These are phyloP conservation scores for Heimioporus sp. DNA, from an alignment of 768 basidiomycete species.

Conservation along the genomic window DNA sequence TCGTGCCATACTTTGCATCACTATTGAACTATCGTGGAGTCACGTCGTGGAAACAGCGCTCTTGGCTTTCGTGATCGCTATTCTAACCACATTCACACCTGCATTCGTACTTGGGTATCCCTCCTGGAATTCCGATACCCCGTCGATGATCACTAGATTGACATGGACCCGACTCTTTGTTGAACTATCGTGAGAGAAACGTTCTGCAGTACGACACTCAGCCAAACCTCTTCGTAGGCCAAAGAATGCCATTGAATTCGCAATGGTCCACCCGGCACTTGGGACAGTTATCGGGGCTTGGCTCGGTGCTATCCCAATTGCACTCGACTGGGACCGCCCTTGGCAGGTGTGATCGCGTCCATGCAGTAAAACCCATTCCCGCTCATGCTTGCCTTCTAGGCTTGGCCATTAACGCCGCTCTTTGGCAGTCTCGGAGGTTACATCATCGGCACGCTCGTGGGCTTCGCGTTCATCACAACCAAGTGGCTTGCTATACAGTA, in stretches of 20 bases:
- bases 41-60: conserved; percentile 60
- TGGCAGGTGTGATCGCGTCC: conserved; percentile 79
- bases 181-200: conserved; percentile 67
- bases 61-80: conserved; percentile 64
- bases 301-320: conserved; percentile 80
- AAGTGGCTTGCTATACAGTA: conserved; percentile 40
- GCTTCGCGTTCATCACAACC: conserved; percentile 45
- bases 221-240: conserved; percentile 33
- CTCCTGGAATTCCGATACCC: conserved; percentile 39
- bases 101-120: conserved; percentile 69
- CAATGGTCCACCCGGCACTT: conserved; percentile 74
- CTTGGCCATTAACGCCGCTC: conserved; percentile 81
- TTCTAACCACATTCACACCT: conserved; percentile 65
- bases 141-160: conserved; percentile 53
- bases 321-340: conserved; percentile 95
- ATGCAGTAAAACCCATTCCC: neutral
- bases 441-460: conserved; percentile 54
- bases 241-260: conserved; percentile 69
- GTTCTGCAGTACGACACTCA: neutral
- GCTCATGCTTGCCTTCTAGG: conserved; percentile 40
- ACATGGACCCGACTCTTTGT: conserved; percentile 81
- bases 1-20: neutral
- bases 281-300: conserved; percentile 76
- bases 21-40: conserved; percentile 32
- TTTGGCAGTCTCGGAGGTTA: conserved; percentile 71